Base-by-base conservation (phyloP, 2,329 filamentous ascomycete species). In the Penicillium sp. region DNA sequence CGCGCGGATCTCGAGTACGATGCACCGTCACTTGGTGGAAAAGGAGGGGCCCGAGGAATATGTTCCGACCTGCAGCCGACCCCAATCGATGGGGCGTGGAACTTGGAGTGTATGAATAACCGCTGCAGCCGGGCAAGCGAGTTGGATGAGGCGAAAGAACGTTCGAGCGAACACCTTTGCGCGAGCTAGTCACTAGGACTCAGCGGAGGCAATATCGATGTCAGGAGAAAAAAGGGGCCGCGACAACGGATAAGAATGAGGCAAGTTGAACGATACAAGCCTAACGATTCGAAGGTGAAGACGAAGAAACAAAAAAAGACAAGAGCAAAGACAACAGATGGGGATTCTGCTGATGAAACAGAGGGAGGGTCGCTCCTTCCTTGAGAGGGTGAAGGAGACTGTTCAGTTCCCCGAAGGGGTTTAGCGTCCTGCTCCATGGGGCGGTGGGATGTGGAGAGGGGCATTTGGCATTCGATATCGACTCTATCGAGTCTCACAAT, bases 71-170 rank as follows among this genome's bases (percentile, higher is more conserved):
- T 53, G 55, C 51, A 55, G 52, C 50, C 42, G 47, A 49, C 44
- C 53, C 56, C 55, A 57, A 51, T 57, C 56, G 51, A 53, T 55
- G 44, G 41, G 50, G 37, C 13, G 27, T 39, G 22, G 19, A 43
- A 38, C 48, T 54, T 53, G 52, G 42, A 50, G 62, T 34, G 13
- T 36, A 55, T 59, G 46, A 50, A 56, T 59, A 54, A 54, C 56
- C 53, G 61, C 65, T 67, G 65, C 64, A 59, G 56, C 64, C 64
- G 59, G 64, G 60, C 62, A 65, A 55, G 54, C 54, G 61, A 57
- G 50, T 48, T 46, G 53, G 52, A 42, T 50, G 37, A 54, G 34
- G 41, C 39, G 34, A 33, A 53, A 52, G 49, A 54, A 53, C 52
- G 52, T 55, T 39, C 39, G 54, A 45, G 31, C 34, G 41, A 34